Percentiles rank a stretch among this genome's conserved stretches.
Conservation (phyloP, 148 eudicot genomes). For the Heliamphora exappendiculata region DNA sequence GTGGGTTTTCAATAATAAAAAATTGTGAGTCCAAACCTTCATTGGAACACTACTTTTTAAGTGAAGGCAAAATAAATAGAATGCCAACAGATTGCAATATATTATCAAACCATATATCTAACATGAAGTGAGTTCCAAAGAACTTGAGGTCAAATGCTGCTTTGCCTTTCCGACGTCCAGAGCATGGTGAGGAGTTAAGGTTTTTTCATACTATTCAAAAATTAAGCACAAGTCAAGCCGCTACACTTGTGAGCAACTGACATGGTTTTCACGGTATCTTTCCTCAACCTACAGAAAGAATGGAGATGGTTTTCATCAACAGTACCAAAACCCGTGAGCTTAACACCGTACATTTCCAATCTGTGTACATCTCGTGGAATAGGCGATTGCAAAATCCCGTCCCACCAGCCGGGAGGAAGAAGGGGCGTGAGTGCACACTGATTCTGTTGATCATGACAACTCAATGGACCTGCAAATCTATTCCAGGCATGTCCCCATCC, state of each 20-base stretch:
- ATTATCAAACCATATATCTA: not conserved
- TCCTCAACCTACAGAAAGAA: constrained; percentile 49
- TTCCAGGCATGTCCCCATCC: constrained; percentile 99
- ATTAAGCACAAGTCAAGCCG: constrained; percentile 11
- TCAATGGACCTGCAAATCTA: constrained; percentile 79
- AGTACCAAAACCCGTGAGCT: constrained; percentile 53
- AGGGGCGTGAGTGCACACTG: constrained; percentile 83
- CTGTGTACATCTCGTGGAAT: constrained; percentile 61
- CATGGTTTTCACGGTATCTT: constrained; percentile 19
- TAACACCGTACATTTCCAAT: constrained; percentile 55
- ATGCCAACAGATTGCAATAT: not conserved
- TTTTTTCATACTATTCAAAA: not conserved
- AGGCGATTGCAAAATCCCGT: constrained; percentile 80
- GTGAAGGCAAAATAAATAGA: not conserved
- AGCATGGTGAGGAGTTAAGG: not conserved
- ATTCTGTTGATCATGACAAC: constrained; percentile 53
- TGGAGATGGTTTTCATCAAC: constrained; percentile 47
- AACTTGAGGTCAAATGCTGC: not conserved
- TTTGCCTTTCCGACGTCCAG: not conserved
- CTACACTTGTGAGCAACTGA: constrained; percentile 10
- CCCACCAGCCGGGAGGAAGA: constrained; percentile 97
- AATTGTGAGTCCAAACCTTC: not conserved
- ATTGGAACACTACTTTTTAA: not conserved
- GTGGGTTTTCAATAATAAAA: too few species aligned
- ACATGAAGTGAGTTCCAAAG: not conserved